Conservation (phyloP, 2,329 filamentous ascomycete species). For the Pyricularia sp. region DNA sequence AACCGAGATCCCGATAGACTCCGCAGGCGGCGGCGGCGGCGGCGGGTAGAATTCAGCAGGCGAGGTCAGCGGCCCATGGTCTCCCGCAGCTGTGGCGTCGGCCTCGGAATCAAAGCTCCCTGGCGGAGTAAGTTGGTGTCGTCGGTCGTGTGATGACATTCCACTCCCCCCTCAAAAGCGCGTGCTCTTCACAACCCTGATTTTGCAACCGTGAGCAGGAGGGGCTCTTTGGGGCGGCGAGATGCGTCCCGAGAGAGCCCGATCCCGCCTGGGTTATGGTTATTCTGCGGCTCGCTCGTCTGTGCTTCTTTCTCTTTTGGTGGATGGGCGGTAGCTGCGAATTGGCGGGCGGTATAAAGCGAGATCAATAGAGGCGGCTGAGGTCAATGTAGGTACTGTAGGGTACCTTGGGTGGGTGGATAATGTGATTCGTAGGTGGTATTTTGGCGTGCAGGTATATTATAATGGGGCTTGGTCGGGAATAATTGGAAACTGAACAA, state of each 20-base stretch:
- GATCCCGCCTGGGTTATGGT: not conserved
- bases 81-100: not conserved
- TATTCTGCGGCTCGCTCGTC: not conserved
- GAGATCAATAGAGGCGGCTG: not conserved
- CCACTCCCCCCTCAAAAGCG: not conserved
- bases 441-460: not conserved
- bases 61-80: constrained; percentile 3
- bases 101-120: not conserved
- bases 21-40: not conserved
- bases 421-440: not conserved
- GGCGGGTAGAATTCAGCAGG: not conserved
- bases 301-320: not conserved
- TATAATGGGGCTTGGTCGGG: not conserved
- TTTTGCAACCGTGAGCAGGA: not conserved
- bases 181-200: not conserved
- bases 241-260: not conserved
- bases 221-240: not conserved
- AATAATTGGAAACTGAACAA: not conserved
- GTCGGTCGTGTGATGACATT: constrained; percentile 3
- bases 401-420: not conserved
- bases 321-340: not conserved
- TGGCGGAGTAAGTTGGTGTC: not conserved
- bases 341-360: not conserved
- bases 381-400: not conserved
- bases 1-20: not conserved